Conservation (phyloP, 768 basidiomycete species). For the Calocera cornea region DNA sequence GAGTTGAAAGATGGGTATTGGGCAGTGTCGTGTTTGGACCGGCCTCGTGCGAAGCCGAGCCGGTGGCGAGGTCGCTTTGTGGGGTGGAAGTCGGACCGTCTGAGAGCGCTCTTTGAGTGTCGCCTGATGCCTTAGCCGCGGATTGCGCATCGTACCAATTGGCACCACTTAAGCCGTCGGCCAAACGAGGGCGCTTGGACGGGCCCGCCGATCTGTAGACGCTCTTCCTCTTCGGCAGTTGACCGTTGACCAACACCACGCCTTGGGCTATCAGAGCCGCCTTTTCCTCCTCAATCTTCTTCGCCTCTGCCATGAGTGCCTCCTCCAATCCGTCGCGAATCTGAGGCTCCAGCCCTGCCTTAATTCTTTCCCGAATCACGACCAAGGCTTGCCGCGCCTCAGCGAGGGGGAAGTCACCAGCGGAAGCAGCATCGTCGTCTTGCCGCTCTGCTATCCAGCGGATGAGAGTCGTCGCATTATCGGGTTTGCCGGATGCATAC, state of each 20-base stretch:
- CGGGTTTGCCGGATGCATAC: background rate
- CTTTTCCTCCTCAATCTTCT: conserved; percentile 2
- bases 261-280: background rate
- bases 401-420: background rate
- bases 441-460: background rate
- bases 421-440: background rate
- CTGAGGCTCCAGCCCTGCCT: background rate
- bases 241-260: background rate
- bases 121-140: too few species aligned
- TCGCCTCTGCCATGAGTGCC: background rate
- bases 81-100: too few species aligned
- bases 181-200: too few species aligned
- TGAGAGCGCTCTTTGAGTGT: too few species aligned
- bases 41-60: too few species aligned
- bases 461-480: background rate
- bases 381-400: background rate
- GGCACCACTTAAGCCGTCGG: too few species aligned
- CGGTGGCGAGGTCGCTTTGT: too few species aligned
- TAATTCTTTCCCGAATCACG: conserved; percentile 1
- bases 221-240: background rate
- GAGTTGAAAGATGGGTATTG: too few species aligned
- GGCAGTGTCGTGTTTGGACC: too few species aligned
- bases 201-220: too few species aligned
- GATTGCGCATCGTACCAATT: too few species aligned
- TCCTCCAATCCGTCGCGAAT: conserved; percentile 5